A percentile compares a stretch with the other conserved stretches of the same genome.
Conservation (phyloP, 805 yeast species). For the Kodamaea nitidulidarum region DNA sequence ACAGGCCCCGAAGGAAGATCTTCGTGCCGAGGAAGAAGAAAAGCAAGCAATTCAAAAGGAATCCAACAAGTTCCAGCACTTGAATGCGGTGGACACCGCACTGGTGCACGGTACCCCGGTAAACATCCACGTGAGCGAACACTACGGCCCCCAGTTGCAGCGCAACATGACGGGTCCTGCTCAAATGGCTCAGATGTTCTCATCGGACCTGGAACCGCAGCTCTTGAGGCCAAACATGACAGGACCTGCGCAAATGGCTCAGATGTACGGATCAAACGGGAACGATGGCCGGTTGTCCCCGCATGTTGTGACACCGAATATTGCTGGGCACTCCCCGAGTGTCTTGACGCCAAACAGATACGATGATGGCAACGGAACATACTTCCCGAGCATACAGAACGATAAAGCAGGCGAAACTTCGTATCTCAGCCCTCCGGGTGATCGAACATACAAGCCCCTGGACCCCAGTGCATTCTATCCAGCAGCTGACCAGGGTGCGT, state of each 20-base stretch:
- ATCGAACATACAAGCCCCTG: too few species aligned
- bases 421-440: too few species aligned
- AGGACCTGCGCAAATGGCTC: conserved; percentile 43
- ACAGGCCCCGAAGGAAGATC: conserved; percentile 11
- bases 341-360: conserved; percentile 14
- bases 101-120: conserved; percentile 68
- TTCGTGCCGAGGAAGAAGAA: conserved; percentile 67
- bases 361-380: conserved; percentile 3
- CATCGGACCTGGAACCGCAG: conserved; percentile 21
- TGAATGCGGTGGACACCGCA: conserved; percentile 70
- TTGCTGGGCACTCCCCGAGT: conserved; percentile 45
- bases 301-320: conserved; percentile 34
- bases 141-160: conserved; percentile 10
- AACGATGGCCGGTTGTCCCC: too few species aligned
- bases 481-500: too few species aligned
- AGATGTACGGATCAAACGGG: conserved; percentile 5
- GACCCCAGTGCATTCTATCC: too few species aligned
- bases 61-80: conserved; percentile 59
- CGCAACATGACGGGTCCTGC: conserved; percentile 43
- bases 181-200: conserved; percentile 30
- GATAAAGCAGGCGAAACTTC: too few species aligned
- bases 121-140: conserved; percentile 38
- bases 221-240: conserved; percentile 42
- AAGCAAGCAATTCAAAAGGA: conserved; percentile 68
- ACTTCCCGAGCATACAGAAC: too few species aligned